Percentiles rank a stretch among this genome's conserved stretches.
Evolutionary conservation across 345 rosid genomes (phyloP).

Genomic region (Streptanthus diversifolius): DNA sequence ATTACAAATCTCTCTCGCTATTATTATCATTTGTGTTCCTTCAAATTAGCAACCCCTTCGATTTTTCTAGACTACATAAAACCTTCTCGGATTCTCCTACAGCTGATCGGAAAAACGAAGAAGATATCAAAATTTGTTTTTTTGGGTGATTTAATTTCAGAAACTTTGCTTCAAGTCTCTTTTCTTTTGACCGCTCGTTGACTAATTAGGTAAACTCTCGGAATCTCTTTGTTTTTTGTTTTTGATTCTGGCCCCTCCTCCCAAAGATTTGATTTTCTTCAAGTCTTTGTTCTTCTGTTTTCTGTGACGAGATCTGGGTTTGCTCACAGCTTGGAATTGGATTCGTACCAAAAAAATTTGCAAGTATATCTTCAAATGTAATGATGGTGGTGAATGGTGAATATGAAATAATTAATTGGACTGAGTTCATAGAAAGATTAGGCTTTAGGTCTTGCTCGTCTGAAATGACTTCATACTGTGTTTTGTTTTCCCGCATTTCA

Average conservation of each 20-base stretch:
- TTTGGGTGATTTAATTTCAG: not conserved
- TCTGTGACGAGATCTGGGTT: not conserved
- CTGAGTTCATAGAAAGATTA: not conserved
- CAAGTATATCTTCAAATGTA: not conserved
- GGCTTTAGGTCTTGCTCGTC: not conserved
- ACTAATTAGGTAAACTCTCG: not conserved
- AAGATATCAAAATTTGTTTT: not conserved
- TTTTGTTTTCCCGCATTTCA: not conserved
- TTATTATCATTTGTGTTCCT: not conserved
- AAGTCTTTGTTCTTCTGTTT: too few species aligned
- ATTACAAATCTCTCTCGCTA: not conserved
- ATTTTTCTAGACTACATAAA: not conserved
- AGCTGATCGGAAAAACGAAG: constrained; percentile 10
- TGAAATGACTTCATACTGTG: not conserved
- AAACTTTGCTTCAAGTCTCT: constrained; percentile 3
- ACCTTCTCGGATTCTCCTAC: not conserved
- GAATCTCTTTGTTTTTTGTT: not conserved
- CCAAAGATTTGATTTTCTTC: not conserved
- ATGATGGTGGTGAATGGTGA: not conserved
- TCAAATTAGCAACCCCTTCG: not conserved
- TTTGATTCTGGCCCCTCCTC: too few species aligned
- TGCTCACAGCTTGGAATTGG: not conserved
- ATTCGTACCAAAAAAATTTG: not conserved
- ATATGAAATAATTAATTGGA: too few species aligned
- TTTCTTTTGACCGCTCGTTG: constrained; percentile 5